These are phyloP conservation scores for Ophiosphaerella korrae DNA, from an alignment of 2,329 filamentous ascomycete genomes.

Conservation along the genomic window DNA sequence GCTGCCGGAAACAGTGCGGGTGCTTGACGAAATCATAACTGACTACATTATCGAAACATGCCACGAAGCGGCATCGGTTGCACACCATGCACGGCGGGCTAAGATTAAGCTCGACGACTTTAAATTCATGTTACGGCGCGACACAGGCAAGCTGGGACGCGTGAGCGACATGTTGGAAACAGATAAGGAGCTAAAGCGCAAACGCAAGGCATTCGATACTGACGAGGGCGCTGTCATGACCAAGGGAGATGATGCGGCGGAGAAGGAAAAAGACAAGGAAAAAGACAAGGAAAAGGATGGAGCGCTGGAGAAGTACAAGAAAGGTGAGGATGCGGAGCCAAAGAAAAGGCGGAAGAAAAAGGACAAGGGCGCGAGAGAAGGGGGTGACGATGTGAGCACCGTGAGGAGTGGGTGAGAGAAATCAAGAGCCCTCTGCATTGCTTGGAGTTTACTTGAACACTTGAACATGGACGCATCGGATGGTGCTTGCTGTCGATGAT, in stretches of 20 bases:
- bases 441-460: background rate
- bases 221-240: constrained; percentile 66
- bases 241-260: constrained; percentile 34
- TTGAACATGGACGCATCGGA: background rate
- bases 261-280: constrained; percentile 9
- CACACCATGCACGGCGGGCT: constrained; percentile 83
- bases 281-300: constrained; percentile 6
- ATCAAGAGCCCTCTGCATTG: background rate
- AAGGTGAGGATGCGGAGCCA: constrained; percentile 7
- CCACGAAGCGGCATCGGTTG: constrained; percentile 84
- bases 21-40: constrained; percentile 93
- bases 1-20: constrained; percentile 80
- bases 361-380: constrained; percentile 15
- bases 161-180: constrained; percentile 89
- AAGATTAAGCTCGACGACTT: constrained; percentile 99
- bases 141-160: constrained; percentile 83
- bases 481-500: background rate
- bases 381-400: constrained; percentile 24
- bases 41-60: constrained; percentile 92
- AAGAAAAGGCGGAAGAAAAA: constrained; percentile 26
- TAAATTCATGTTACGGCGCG: constrained; percentile 87
- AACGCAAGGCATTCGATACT: constrained; percentile 74
- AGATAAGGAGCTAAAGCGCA: constrained; percentile 83
- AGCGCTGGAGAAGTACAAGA: constrained; percentile 8
- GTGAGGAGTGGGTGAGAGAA: constrained; percentile 23